Conservation (phyloP, 305 asterid genomes). For the Rubia balearica region DNA sequence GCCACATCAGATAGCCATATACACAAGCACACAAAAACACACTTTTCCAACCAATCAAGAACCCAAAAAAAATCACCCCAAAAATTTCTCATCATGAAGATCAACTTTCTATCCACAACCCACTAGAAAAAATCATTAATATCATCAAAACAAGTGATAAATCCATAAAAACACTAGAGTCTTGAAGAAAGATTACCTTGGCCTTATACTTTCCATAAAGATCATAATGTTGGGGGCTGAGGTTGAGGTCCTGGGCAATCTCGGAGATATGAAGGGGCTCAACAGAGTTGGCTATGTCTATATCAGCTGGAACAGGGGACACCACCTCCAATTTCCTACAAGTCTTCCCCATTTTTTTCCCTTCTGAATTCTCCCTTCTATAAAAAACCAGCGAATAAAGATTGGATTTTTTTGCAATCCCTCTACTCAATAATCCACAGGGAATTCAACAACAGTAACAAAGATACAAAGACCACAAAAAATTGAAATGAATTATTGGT, state of each 20-base stretch:
- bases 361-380: background rate
- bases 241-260: conserved; percentile 70
- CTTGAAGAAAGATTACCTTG: conserved; percentile 37
- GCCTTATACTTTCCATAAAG: conserved; percentile 90
- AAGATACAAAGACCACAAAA: background rate
- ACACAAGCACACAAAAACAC: background rate
- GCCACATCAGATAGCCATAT: background rate
- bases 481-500: background rate
- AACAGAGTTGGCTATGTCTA: conserved; percentile 87
- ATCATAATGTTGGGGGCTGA: conserved; percentile 64
- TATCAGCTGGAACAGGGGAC: conserved; percentile 90
- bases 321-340: conserved; percentile 58
- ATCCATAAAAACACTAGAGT: background rate
- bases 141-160: background rate
- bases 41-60: background rate
- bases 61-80: background rate
- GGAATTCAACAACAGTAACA: background rate
- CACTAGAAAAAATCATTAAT: background rate
- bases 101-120: background rate
- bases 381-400: background rate
- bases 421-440: background rate
- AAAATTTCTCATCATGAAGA: background rate
- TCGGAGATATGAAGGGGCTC: conserved; percentile 72
- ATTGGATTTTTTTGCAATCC: background rate
- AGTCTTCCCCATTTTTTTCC: conserved; percentile 51